These are phyloP conservation scores for Populus euphratica DNA, from an alignment of 345 rosid species.

Conservation along the genomic window DNA sequence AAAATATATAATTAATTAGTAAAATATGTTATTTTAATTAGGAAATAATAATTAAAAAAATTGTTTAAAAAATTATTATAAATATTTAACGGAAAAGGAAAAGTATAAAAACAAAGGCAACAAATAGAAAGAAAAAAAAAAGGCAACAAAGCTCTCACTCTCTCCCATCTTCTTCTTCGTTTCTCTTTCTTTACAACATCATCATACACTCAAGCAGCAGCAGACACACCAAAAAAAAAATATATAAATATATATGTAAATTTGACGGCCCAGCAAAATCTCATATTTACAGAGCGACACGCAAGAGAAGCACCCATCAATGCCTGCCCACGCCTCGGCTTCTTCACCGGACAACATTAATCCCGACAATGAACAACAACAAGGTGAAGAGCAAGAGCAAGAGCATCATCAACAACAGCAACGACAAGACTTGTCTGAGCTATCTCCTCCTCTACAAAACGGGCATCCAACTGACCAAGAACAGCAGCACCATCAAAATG, in stretches of 20 bases:
- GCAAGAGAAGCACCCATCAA: conserved; percentile 24
- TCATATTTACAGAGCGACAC: background rate
- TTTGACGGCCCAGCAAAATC: background rate
- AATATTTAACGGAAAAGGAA: background rate
- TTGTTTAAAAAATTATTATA: no score
- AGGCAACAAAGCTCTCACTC: conserved; percentile 16
- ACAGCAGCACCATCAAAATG: conserved; percentile 2
- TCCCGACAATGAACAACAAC: conserved; percentile 28
- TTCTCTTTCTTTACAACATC: background rate
- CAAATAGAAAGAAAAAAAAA: background rate
- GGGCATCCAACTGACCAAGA: conserved; percentile 10
- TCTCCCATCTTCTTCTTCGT: background rate
- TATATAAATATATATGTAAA: background rate
- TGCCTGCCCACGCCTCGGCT: conserved; percentile 65
- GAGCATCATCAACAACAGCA: background rate
- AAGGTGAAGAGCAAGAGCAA: conserved; percentile 15
- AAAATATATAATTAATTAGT: no score
- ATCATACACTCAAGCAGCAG: background rate
- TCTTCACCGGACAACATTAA: conserved; percentile 46
- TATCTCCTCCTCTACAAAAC: conserved; percentile 14
- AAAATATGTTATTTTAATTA: no score
- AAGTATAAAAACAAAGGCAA: background rate
- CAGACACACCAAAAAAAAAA: background rate
- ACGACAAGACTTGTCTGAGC: background rate
- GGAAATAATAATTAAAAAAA: no score